These are phyloP conservation scores for Starmera dryadoides DNA, from an alignment of 805 yeast species.

Conservation along the genomic window DNA sequence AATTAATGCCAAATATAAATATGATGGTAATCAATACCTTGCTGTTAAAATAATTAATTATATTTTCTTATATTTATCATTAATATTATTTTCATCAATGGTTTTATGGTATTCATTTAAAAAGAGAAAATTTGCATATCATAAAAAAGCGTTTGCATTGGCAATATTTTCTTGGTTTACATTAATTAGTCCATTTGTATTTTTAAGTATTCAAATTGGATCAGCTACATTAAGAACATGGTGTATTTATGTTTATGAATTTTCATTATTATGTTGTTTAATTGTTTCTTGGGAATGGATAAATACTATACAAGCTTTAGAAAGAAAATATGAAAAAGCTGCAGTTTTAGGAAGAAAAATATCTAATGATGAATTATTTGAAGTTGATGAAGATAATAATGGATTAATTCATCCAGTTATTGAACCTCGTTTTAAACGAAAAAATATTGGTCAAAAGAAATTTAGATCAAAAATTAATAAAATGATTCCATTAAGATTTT, in stretches of 20 bases:
- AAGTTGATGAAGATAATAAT: background rate
- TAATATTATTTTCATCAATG: slow-evolving; percentile 23
- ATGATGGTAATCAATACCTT: background rate
- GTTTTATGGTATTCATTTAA: slow-evolving; percentile 30
- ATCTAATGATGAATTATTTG: slow-evolving; percentile 32
- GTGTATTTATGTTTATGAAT: slow-evolving; percentile 38
- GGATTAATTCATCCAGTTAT: too few relatives aligned
- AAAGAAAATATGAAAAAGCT: slow-evolving; percentile 40
- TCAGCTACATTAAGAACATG: slow-evolving; percentile 38
- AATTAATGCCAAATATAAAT: slow-evolving; percentile 5
- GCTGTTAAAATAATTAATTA: slow-evolving; percentile 23
- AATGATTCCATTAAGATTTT: background rate
- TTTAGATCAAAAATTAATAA: background rate
- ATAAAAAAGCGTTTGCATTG: slow-evolving; percentile 38
- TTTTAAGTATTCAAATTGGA: slow-evolving; percentile 28
- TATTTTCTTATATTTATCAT: slow-evolving; percentile 22
- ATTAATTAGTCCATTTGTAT: slow-evolving; percentile 28
- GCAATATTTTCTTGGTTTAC: slow-evolving; percentile 37
- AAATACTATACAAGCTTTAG: slow-evolving; percentile 42
- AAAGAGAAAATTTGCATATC: slow-evolving; percentile 38
- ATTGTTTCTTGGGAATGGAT: slow-evolving; percentile 65
- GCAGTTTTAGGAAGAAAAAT: slow-evolving; percentile 61
- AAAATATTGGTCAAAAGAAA: too few relatives aligned
- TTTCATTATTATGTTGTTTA: slow-evolving; percentile 41
- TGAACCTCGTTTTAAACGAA: too few relatives aligned